Percentiles rank a stretch among this genome's conserved stretches.
These are phyloP conservation scores for Ophiostoma triangulosporum DNA, from an alignment of 2,329 filamentous ascomycete species.

Conservation along the genomic window DNA sequence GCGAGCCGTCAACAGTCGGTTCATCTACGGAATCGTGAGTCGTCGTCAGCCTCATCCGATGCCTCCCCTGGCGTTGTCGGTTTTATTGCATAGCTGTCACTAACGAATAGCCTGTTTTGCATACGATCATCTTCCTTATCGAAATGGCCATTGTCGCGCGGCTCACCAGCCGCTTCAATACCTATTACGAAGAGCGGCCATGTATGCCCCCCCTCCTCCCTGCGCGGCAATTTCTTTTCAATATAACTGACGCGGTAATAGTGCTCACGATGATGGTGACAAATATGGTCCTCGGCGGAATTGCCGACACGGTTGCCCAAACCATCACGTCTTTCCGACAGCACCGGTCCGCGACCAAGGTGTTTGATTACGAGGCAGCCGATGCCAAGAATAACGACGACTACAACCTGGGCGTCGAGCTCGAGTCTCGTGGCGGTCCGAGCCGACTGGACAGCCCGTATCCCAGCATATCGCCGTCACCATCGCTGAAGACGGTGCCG, in stretches of 20 bases:
- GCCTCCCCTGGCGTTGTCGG: not conserved
- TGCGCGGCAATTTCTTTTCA: no score
- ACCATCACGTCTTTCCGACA: constrained; percentile 72
- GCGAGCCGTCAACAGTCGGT: constrained; percentile 56
- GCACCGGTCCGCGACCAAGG: constrained; percentile 43
- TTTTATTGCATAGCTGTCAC: not conserved
- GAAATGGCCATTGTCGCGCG: constrained; percentile 79
- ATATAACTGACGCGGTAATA: constrained; percentile 21
- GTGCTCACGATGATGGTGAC: constrained; percentile 98
- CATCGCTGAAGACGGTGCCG: constrained; percentile 47
- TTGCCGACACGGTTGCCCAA: constrained; percentile 93
- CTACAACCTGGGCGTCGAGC: constrained; percentile 23
- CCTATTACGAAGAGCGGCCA: constrained; percentile 83
- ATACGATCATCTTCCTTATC: constrained; percentile 71
- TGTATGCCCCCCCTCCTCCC: no score
- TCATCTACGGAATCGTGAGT: constrained; percentile 63
- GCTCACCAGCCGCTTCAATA: constrained; percentile 77
- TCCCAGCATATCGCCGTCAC: constrained; percentile 39
- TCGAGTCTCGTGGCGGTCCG: not conserved
- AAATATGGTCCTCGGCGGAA: constrained; percentile 86
- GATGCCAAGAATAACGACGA: constrained; percentile 37
- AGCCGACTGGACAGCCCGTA: constrained; percentile 59
- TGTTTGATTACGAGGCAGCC: constrained; percentile 38
- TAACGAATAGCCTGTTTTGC: constrained; percentile 61
- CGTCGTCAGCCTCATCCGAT: not conserved